These are phyloP conservation scores for Stachybotrys chartarum DNA, from an alignment of 2,329 filamentous ascomycete genomes.

Conservation along the genomic window DNA sequence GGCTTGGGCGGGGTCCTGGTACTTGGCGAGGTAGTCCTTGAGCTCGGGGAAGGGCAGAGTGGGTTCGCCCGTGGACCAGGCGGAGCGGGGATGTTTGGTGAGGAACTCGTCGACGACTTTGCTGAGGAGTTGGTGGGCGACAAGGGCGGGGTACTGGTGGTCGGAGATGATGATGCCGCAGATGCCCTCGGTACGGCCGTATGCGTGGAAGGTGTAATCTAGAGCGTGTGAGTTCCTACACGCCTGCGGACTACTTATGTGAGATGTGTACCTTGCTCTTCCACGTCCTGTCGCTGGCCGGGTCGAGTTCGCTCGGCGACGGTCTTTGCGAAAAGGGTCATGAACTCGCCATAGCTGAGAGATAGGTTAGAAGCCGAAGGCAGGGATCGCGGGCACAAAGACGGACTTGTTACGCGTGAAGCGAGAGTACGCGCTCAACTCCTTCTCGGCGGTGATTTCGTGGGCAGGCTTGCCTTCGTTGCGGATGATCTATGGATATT, in stretches of 20 bases:
- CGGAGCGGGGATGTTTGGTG: conserved; percentile 61
- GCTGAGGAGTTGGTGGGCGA: conserved; percentile 79
- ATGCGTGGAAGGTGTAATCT: conserved; percentile 72
- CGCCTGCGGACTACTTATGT: conserved; percentile 6
- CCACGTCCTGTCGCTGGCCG: conserved; percentile 79
- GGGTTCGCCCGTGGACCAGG: conserved; percentile 52
- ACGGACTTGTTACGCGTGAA: conserved; percentile 68
- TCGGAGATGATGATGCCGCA: conserved; percentile 73
- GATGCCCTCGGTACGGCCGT: conserved; percentile 66
- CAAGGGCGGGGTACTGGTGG: conserved; percentile 66
- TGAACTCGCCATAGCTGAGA: conserved; percentile 52
- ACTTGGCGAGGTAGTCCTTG: conserved; percentile 65
- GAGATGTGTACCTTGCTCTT: conserved; percentile 58
- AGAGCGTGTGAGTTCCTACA: conserved; percentile 5
- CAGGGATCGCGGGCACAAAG: not conserved
- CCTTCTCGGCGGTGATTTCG: conserved; percentile 70
- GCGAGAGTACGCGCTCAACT: conserved; percentile 70
- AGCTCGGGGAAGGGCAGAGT: conserved; percentile 63
- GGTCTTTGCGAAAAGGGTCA: conserved; percentile 79
- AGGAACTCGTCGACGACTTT: conserved; percentile 87
- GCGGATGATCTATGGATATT: conserved; percentile 61
- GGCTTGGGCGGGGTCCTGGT: conserved; percentile 81
- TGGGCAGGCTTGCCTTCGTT: conserved; percentile 70
- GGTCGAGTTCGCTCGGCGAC: conserved; percentile 77
- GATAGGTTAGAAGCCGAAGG: conserved; percentile 8